Conservation (phyloP, 1,284 basidiomycete species). For the Cystobasidiaceae sp. region DNA sequence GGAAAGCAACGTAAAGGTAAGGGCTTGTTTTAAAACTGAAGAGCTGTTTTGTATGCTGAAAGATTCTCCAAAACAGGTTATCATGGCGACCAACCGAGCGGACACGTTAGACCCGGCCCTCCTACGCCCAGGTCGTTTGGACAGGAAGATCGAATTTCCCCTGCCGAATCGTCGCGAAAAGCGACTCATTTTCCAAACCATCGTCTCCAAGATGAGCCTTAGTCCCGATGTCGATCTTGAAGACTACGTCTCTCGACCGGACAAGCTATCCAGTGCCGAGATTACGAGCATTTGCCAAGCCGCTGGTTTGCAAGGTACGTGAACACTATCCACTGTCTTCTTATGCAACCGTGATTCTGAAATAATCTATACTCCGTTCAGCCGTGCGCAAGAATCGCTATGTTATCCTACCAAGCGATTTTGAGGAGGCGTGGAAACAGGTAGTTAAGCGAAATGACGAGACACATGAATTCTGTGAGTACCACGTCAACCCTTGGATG, state of each 20-base stretch:
- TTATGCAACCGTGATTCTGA: not conserved
- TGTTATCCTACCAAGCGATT: conserved; percentile 92
- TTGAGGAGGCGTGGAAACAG: conserved; percentile 99
- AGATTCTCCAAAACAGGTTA: conserved; percentile 60
- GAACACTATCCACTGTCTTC: not conserved
- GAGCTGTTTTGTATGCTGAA: not conserved
- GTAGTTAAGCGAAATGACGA: conserved; percentile 89
- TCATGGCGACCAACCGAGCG: conserved; percentile 96
- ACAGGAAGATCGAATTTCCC: conserved; percentile 99
- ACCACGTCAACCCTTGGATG: not conserved
- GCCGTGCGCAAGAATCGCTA: conserved; percentile 98
- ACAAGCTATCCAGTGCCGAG: conserved; percentile 90
- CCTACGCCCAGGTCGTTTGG: conserved; percentile 92
- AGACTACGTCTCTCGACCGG: conserved; percentile 95
- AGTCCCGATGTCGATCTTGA: conserved; percentile 97
- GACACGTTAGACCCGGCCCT: conserved; percentile 95
- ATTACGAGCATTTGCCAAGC: conserved; percentile 95
- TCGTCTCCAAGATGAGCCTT: conserved; percentile 95
- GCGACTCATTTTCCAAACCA: conserved; percentile 96
- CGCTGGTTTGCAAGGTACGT: conserved; percentile 81
- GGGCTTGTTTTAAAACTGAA: conserved; percentile 35
- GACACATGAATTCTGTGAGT: conserved; percentile 90
- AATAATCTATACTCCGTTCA: conserved; percentile 44
- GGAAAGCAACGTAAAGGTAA: conserved; percentile 94
- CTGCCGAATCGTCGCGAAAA: conserved; percentile 90